Evolutionary conservation across 164 flowering plant genomes (phyloP).

Genomic region (Annona squamosa): DNA sequence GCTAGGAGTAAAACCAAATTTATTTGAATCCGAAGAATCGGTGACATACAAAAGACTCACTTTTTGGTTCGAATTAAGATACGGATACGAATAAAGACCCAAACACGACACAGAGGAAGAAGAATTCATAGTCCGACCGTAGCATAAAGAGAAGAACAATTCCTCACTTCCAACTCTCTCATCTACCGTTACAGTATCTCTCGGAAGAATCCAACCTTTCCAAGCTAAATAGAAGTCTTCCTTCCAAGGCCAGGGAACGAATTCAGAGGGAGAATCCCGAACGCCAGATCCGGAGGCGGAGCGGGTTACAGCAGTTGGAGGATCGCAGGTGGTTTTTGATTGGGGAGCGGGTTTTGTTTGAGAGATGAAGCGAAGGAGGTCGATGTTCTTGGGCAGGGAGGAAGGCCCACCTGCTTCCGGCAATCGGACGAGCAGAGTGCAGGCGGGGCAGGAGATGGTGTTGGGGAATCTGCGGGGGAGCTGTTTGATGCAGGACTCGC

Average conservation of each 20-base stretch:
- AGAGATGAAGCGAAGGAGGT: slow-evolving; percentile 55
- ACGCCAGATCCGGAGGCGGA: not conserved
- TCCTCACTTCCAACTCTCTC: not conserved
- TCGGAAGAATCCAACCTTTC: slow-evolving; percentile 56
- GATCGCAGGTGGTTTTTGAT: not conserved
- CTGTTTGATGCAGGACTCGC: slow-evolving; percentile 56
- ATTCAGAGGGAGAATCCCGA: slow-evolving; percentile 3
- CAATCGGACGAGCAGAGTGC: slow-evolving; percentile 59
- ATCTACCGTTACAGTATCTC: slow-evolving; percentile 25
- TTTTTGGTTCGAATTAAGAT: slow-evolving; percentile 16
- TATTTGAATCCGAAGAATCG: slow-evolving; percentile 13
- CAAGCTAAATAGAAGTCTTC: slow-evolving; percentile 48
- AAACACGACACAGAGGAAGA: slow-evolving; percentile 1
- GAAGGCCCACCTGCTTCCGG: slow-evolving; percentile 51
- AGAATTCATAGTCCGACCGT: slow-evolving; percentile 9
- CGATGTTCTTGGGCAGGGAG: slow-evolving; percentile 89
- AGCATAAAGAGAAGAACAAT: slow-evolving; percentile 7
- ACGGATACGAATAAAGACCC: not conserved
- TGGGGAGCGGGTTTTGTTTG: slow-evolving; percentile 14
- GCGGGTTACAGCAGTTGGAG: not conserved
- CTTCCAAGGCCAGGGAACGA: slow-evolving; percentile 41
- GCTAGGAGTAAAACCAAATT: slow-evolving; percentile 31
- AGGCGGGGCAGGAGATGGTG: slow-evolving; percentile 78
- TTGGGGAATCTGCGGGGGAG: slow-evolving; percentile 48
- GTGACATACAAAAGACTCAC: slow-evolving; percentile 47